A percentile compares a stretch with the other conserved stretches of the same genome.
These are phyloP conservation scores for Adansonia grandidieri DNA, from an alignment of 441 rosid species.

Conservation along the genomic window DNA sequence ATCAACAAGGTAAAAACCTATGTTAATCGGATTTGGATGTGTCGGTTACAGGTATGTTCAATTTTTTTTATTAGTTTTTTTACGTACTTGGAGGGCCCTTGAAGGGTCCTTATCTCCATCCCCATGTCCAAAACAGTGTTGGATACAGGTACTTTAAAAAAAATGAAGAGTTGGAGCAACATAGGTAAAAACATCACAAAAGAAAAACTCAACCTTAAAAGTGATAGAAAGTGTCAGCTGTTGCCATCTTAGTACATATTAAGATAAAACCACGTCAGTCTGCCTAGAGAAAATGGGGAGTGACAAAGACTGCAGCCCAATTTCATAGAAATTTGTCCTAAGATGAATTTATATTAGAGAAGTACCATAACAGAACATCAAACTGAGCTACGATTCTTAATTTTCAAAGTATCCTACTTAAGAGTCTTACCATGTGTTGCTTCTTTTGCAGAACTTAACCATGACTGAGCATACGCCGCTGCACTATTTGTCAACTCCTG, in stretches of 20 bases:
- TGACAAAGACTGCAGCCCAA: background rate
- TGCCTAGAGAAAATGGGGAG: background rate
- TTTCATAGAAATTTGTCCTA: background rate
- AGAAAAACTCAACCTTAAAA: background rate
- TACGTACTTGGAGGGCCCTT: too few species aligned
- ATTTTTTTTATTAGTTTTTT: too few species aligned
- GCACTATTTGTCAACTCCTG: slow-evolving; percentile 63
- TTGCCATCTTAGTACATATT: background rate
- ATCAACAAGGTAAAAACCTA: background rate
- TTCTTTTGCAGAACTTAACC: slow-evolving; percentile 75
- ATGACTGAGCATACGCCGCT: slow-evolving; percentile 64
- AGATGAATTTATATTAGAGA: background rate
- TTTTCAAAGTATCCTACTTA: background rate
- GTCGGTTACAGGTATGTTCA: too few species aligned
- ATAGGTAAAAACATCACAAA: too few species aligned
- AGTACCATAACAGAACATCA: slow-evolving; percentile 11
- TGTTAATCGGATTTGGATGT: too few species aligned
- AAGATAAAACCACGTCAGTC: background rate
- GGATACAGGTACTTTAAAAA: too few species aligned
- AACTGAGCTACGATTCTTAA: too few species aligned
- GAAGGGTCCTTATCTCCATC: too few species aligned
- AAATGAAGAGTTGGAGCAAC: too few species aligned
- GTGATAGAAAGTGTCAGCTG: background rate
- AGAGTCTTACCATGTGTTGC: slow-evolving; percentile 64
- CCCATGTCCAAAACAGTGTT: too few species aligned